These are phyloP conservation scores for Zhuliangozyma blackwelliae DNA, from an alignment of 1,139 yeast genomes.

Conservation along the genomic window DNA sequence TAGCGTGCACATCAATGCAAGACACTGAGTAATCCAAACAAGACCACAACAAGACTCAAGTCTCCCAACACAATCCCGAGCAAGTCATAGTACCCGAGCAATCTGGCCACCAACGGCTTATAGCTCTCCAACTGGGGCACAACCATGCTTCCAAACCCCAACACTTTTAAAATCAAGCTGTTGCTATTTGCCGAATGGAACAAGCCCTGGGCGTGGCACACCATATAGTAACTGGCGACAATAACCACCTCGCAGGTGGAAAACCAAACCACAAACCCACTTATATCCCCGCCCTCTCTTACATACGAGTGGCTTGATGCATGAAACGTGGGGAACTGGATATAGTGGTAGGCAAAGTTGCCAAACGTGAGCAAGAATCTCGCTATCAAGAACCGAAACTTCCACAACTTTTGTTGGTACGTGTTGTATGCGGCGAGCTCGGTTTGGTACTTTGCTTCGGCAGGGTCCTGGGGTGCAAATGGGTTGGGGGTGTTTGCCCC, in stretches of 20 bases:
- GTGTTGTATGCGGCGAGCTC: slow-evolving; percentile 27
- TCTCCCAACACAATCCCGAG: slow-evolving; percentile 37
- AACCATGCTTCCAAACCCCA: slow-evolving; percentile 33
- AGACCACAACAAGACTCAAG: slow-evolving; percentile 32
- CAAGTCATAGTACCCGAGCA: slow-evolving; percentile 37
- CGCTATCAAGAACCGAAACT: slow-evolving; percentile 28
- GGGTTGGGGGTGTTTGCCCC: slow-evolving; percentile 1
- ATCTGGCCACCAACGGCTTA: slow-evolving; percentile 25
- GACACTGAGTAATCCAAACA: slow-evolving; percentile 37
- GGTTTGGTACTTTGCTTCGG: slow-evolving; percentile 24
- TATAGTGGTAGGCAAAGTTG: slow-evolving; percentile 36
- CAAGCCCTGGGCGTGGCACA: slow-evolving; percentile 23
- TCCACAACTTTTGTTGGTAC: slow-evolving; percentile 32
- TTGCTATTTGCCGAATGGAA: slow-evolving; percentile 16
- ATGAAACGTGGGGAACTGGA: slow-evolving; percentile 17
- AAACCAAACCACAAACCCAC: slow-evolving; percentile 27
- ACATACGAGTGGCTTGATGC: slow-evolving; percentile 30
- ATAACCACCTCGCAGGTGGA: slow-evolving; percentile 31
- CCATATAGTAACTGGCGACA: slow-evolving; percentile 30
- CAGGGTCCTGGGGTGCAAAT: slow-evolving; percentile 12
- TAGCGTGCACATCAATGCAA: slow-evolving; percentile 6
- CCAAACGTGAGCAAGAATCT: slow-evolving; percentile 23
- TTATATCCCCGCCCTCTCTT: slow-evolving; percentile 16
- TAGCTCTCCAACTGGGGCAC: slow-evolving; percentile 30
- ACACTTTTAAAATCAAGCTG: slow-evolving; percentile 25